Conservation (phyloP, 2,329 filamentous ascomycete genomes). For the Ceratocystis albifundus region DNA sequence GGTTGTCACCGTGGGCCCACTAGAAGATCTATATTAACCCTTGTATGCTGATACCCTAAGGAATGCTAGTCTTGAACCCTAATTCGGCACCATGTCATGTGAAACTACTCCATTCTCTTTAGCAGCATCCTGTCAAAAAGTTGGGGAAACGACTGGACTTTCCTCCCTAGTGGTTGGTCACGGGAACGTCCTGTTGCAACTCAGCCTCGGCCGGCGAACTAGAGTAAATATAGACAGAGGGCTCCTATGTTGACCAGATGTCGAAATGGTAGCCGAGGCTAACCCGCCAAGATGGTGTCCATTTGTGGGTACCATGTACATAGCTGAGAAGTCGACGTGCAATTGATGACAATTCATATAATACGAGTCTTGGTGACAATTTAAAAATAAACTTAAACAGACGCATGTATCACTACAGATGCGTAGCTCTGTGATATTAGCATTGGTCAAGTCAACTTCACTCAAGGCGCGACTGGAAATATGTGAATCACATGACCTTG, state of each 20-base stretch:
- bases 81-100: neutral
- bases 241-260: neutral
- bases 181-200: neutral
- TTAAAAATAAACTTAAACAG: no score
- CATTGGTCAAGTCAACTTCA: neutral
- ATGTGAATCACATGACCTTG: neutral
- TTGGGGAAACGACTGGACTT: neutral
- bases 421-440: neutral
- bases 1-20: neutral
- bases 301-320: neutral
- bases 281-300: neutral
- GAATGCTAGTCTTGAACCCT: neutral
- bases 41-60: neutral
- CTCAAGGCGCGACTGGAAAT: neutral
- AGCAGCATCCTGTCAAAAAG: neutral
- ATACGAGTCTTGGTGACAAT: no score
- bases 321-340: neutral
- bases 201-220: slow-evolving; percentile 1
- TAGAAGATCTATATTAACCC: neutral
- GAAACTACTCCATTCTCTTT: neutral
- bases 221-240: neutral
- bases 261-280: neutral
- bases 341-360: neutral
- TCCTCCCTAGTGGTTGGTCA: neutral
- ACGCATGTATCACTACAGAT: no score